phyloP scores from a whole-genome alignment of 164 flowering plant genomes.

The Sedum album region DNA sequence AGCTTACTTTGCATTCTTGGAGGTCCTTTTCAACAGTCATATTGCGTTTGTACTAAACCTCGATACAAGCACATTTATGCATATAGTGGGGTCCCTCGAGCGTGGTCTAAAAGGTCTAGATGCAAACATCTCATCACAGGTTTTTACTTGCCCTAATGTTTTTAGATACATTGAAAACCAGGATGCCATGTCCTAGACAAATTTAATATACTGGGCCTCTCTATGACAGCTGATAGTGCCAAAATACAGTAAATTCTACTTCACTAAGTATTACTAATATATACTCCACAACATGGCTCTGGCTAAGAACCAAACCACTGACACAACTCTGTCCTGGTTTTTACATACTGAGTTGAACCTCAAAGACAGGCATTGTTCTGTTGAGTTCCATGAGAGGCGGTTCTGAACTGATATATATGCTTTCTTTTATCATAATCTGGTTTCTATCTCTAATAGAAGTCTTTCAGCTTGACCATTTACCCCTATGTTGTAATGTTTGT shows the following conservation, averaged over 20 bases:
- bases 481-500: not conserved
- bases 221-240: no score
- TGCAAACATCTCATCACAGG: constrained; percentile 83
- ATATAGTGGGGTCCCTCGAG: constrained; percentile 88
- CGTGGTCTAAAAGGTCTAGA: constrained; percentile 90
- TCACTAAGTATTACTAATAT: no score
- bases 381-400: not conserved
- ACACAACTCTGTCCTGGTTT: no score
- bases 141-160: constrained; percentile 13
- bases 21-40: constrained; percentile 77
- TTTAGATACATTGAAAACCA: no score
- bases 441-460: no score
- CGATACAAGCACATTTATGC: constrained; percentile 76
- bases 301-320: no score
- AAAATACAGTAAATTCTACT: no score
- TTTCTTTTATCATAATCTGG: no score
- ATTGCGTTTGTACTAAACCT: constrained; percentile 64
- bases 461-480: not conserved
- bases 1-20: constrained; percentile 91
- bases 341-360: not conserved
- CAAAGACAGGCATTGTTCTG: not conserved
- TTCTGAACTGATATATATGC: no score
- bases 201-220: no score
- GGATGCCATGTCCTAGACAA: no score
- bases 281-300: no score